Evolutionary conservation across 805 yeast genomes (phyloP).

Genomic region (Pichia deserticola): DNA sequence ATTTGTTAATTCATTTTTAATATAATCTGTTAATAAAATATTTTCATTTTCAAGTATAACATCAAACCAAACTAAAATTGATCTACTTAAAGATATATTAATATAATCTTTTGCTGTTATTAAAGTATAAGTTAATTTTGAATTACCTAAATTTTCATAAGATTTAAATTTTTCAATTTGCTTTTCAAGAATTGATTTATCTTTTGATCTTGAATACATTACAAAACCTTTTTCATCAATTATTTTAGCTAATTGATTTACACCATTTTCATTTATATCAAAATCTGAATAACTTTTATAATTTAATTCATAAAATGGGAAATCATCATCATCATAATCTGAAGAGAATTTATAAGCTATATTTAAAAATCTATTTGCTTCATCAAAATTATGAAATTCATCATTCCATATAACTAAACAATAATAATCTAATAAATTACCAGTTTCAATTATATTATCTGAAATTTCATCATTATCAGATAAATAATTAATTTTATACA

Average conservation of each 20-base stretch:
- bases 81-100: constrained; percentile 39
- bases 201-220: constrained; percentile 30
- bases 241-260: constrained; percentile 29
- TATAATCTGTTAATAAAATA: constrained; percentile 29
- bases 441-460: background rate
- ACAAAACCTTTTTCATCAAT: constrained; percentile 48
- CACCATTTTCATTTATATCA: background rate
- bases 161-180: background rate
- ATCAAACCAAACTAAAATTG: constrained; percentile 45
- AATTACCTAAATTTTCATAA: background rate
- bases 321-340: constrained; percentile 1
- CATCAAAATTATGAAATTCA: constrained; percentile 54
- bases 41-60: constrained; percentile 34
- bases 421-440: constrained; percentile 25
- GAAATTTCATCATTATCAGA: background rate
- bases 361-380: constrained; percentile 17
- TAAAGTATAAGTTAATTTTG: constrained; percentile 37
- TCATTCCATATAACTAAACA: constrained; percentile 68
- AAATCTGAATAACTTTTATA: constrained; percentile 1
- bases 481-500: background rate
- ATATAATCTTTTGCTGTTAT: constrained; percentile 42
- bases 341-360: constrained; percentile 2
- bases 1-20: constrained; percentile 37
- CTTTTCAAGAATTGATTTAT: constrained; percentile 11
- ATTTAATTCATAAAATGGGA: constrained; percentile 6